Conservation (phyloP, 805 yeast species). For the Nakazawaea siamensis region DNA sequence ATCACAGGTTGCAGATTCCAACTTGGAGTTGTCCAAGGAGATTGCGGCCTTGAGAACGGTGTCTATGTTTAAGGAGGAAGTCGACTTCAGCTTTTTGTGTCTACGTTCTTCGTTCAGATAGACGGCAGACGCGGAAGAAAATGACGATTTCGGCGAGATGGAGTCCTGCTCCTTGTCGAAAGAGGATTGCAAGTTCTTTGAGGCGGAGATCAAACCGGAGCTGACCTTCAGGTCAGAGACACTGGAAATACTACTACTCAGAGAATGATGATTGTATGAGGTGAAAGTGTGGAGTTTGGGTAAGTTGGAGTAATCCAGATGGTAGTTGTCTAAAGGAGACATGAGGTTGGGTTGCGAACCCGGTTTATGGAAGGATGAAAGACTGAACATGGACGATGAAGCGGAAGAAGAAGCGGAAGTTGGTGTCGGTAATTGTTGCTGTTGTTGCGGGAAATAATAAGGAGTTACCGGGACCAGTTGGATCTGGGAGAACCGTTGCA, state of each 20-base stretch:
- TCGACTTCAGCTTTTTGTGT: constrained; percentile 9
- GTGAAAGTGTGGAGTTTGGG: constrained; percentile 9
- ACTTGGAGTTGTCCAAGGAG: not conserved
- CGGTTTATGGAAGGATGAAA: too few species aligned
- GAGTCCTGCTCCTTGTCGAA: constrained; percentile 1
- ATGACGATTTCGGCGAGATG: constrained; percentile 5
- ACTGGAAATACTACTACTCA: too few species aligned
- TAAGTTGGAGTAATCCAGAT: not conserved
- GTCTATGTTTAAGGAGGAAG: constrained; percentile 5
- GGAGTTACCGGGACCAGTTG: constrained; percentile 5
- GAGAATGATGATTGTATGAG: too few species aligned
- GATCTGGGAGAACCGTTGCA: not conserved
- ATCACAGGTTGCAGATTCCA: not conserved
- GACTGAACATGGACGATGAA: not conserved
- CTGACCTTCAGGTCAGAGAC: too few species aligned
- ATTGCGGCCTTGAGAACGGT: too few species aligned
- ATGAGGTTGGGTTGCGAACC: not conserved
- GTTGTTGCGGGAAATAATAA: not conserved
- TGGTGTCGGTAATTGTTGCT: constrained; percentile 5
- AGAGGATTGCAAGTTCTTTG: constrained; percentile 1
- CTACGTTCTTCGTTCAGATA: not conserved
- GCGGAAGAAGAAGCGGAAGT: constrained; percentile 3
- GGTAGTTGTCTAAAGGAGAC: constrained; percentile 5
- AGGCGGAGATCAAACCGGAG: not conserved
- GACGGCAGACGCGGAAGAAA: constrained; percentile 1